Evolutionary conservation across 1,284 basidiomycete genomes (phyloP).

Genomic region (Schizopora paradoxa): DNA sequence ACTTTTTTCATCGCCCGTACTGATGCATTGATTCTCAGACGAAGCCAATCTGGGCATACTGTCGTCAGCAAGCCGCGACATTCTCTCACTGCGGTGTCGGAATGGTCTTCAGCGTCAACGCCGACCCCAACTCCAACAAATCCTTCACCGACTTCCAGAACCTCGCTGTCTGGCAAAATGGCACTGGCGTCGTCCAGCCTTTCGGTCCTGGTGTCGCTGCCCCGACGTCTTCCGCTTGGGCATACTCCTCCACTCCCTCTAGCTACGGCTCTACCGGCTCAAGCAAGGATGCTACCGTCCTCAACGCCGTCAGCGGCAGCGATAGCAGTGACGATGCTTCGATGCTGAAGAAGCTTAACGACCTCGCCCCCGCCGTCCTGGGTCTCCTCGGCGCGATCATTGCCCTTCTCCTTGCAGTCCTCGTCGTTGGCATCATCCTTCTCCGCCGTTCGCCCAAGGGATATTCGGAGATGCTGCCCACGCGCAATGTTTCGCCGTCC

Average conservation of each 20-base stretch:
- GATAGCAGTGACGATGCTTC: background rate
- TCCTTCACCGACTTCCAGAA: constrained; percentile 27
- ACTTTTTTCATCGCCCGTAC: background rate
- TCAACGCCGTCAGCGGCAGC: background rate
- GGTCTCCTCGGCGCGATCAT: constrained; percentile 8
- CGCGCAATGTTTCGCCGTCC: constrained; percentile 7
- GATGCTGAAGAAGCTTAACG: constrained; percentile 11
- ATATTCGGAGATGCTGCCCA: background rate
- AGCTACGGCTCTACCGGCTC: background rate
- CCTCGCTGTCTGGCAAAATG: constrained; percentile 21
- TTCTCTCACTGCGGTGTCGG: constrained; percentile 36
- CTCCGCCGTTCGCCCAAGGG: constrained; percentile 4
- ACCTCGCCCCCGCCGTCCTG: constrained; percentile 5
- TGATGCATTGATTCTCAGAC: constrained; percentile 27
- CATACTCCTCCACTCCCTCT: background rate
- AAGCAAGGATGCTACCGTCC: constrained; percentile 2
- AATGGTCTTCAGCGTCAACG: constrained; percentile 52
- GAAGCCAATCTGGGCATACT: constrained; percentile 47
- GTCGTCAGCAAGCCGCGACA: constrained; percentile 30
- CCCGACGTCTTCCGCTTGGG: constrained; percentile 1
- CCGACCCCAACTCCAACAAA: constrained; percentile 26
- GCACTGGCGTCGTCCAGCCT: constrained; percentile 13
- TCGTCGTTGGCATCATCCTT: constrained; percentile 5
- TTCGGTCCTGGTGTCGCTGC: constrained; percentile 11
- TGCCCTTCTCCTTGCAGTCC: constrained; percentile 7